Evolutionary conservation across 2,329 filamentous ascomycete species (phyloP), one percentile per base, ranked within the genome.

Genomic region (Apiospora phragmitis): DNA sequence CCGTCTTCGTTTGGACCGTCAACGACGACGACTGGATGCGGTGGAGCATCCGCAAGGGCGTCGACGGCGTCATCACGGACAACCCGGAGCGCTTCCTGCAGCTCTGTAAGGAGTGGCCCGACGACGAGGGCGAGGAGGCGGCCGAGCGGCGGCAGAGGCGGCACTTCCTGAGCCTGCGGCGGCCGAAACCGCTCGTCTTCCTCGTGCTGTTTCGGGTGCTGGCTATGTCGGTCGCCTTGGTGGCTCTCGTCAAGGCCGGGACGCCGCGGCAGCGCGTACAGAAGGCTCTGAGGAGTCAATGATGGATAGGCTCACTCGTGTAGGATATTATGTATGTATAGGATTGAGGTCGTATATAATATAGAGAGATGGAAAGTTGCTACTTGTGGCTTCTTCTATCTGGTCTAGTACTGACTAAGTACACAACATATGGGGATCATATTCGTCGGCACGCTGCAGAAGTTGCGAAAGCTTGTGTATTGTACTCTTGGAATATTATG

Each of bases 21-120:
- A 97, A 98, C 79, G 88, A 92, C 18, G 87, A 89, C 73, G 85
- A 86, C 67, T 88, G 90, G 81, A 98, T 98, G 95, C 87, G 90
- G 75, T 97, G 94, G 94, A 88, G 90, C 73, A 89, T 97, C 43
- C 81, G 85, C 38, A 82, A 88, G 55, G 76, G 71, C n/a, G 83
- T 97, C 1, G 93, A 97, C 75, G 95, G 93, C 0, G 92, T 97
- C 5, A 91, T 97, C 69, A 97, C 94, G 0, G 95, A 98, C 77
- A 91, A 97, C 75, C 93, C 93, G 1, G 87, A 87, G 77, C 81
- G 87, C 74, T 95, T 91, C 77, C 78, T 90, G 32, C 87, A 91
- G 62, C 86, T 94, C 1, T 89, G 88, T 72, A 77, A 84, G 65
- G 75, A 81, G 6, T 62, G 73, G 24, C 47, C 62, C n/a, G 35